A percentile compares a stretch with the other conserved stretches of the same genome.
Conservation (phyloP, 2,329 filamentous ascomycete genomes). For the Cryphonectria naterciae region DNA sequence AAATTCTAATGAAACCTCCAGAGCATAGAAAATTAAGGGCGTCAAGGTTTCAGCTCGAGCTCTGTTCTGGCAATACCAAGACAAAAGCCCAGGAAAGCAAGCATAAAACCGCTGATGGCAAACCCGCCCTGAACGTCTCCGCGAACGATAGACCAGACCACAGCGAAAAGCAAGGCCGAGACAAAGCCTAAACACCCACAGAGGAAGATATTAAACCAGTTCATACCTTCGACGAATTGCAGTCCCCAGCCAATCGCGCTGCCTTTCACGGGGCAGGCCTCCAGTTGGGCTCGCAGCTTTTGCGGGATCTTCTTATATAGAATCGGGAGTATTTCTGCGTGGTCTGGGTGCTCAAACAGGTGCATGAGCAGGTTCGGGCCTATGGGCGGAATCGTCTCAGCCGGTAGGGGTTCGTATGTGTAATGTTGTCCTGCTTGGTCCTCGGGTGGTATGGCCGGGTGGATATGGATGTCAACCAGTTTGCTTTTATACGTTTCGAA, state of each 20-base stretch:
- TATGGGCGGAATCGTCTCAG: slow-evolving; percentile 35
- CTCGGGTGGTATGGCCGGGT: slow-evolving; percentile 6
- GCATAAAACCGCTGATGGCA: slow-evolving; percentile 35
- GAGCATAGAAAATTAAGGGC: neutral
- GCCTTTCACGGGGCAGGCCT: slow-evolving; percentile 32
- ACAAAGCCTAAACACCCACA: slow-evolving; percentile 31
- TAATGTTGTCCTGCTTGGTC: slow-evolving; percentile 29
- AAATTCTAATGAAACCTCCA: neutral
- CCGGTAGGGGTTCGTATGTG: slow-evolving; percentile 34
- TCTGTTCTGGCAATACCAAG: slow-evolving; percentile 25
- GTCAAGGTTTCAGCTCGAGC: slow-evolving; percentile 1
- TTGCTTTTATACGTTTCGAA: slow-evolving; percentile 21
- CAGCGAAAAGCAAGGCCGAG: slow-evolving; percentile 30
- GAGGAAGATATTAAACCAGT: slow-evolving; percentile 33
- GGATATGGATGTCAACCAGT: slow-evolving; percentile 16
- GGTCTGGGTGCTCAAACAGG: slow-evolving; percentile 36
- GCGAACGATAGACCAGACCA: slow-evolving; percentile 32
- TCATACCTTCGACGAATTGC: slow-evolving; percentile 35
- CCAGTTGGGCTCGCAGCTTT: slow-evolving; percentile 34
- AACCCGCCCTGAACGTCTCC: slow-evolving; percentile 37
- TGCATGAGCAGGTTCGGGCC: slow-evolving; percentile 35
- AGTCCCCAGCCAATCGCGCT: slow-evolving; percentile 37
- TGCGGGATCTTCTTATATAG: slow-evolving; percentile 35
- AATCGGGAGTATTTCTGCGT: slow-evolving; percentile 32
- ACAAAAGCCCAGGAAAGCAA: slow-evolving; percentile 35